Percentiles rank a stretch among this genome's conserved stretches.
Conservation (phyloP, 768 basidiomycete genomes). For the Boletus rubropictus region DNA sequence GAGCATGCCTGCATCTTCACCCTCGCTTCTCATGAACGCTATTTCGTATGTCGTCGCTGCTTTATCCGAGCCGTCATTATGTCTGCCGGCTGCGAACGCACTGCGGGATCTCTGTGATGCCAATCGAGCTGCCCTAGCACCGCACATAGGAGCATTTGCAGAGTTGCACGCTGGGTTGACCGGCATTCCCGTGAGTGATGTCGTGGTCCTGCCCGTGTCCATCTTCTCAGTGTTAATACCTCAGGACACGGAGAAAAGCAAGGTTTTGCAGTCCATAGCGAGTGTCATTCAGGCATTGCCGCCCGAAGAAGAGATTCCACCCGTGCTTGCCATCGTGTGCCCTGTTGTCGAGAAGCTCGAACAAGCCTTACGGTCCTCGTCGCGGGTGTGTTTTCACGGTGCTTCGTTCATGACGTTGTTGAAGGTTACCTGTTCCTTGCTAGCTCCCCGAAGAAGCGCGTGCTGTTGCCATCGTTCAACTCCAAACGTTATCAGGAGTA, state of each 20-base stretch:
- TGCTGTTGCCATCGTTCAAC: conserved; percentile 56
- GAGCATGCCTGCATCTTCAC: conserved; percentile 23
- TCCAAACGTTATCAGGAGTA: conserved; percentile 78
- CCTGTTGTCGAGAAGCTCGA: conserved; percentile 69
- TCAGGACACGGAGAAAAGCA: conserved; percentile 80
- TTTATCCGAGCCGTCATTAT: conserved; percentile 57
- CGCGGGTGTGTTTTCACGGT: conserved; percentile 39
- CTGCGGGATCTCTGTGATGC: conserved; percentile 86
- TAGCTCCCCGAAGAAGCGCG: conserved; percentile 75
- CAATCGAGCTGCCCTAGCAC: conserved; percentile 76
- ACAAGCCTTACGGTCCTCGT: conserved; percentile 52
- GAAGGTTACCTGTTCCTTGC: not conserved
- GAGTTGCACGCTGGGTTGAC: conserved; percentile 74
- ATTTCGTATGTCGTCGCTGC: conserved; percentile 68
- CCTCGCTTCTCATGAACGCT: conserved; percentile 55
- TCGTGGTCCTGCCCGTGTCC: not conserved
- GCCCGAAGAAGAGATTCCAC: conserved; percentile 68
- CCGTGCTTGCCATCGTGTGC: conserved; percentile 70
- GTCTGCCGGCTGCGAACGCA: conserved; percentile 71
- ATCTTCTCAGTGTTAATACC: not conserved
- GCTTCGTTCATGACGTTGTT: not conserved
- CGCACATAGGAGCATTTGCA: conserved; percentile 80
- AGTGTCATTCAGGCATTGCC: conserved; percentile 91
- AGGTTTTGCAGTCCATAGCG: conserved; percentile 87
- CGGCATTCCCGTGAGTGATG: conserved; percentile 58